Evolutionary conservation across 495 filamentous ascomycete genomes (phyloP).

Genomic region (Podospora appendiculata): DNA sequence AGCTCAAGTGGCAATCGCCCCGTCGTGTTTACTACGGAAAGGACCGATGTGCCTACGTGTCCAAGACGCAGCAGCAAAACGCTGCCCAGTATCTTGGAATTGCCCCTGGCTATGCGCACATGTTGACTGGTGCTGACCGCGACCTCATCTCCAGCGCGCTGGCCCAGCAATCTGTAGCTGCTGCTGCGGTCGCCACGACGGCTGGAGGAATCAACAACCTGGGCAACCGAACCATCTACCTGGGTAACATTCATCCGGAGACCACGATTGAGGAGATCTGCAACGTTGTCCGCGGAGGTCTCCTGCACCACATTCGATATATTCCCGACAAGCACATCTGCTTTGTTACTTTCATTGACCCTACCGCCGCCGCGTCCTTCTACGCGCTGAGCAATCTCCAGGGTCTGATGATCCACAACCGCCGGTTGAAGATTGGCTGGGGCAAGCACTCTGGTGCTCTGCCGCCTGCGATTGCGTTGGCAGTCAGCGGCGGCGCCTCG

Average conservation of each 20-base stretch:
- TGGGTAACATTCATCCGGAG: constrained; percentile 98
- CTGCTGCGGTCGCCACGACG: constrained; percentile 91
- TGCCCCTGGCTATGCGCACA: constrained; percentile 93
- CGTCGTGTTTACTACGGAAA: constrained; percentile 97
- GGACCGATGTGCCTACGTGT: constrained; percentile 96
- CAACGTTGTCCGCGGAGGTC: constrained; percentile 88
- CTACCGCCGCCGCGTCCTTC: constrained; percentile 94
- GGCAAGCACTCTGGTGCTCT: constrained; percentile 98
- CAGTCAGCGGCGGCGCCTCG: constrained; percentile 91
- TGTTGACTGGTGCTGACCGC: constrained; percentile 89
- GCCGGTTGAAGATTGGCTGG: constrained; percentile 96
- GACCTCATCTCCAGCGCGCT: constrained; percentile 93
- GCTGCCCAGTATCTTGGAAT: constrained; percentile 97
- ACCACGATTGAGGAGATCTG: constrained; percentile 98
- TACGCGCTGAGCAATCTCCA: constrained; percentile 96
- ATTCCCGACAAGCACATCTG: constrained; percentile 99
- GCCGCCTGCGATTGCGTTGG: constrained; percentile 90
- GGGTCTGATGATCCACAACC: constrained; percentile 98
- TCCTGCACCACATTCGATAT: constrained; percentile 96
- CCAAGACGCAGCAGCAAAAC: constrained; percentile 99
- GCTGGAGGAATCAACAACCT: constrained; percentile 96
- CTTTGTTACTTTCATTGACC: constrained; percentile 99
- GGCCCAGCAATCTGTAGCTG: constrained; percentile 94
- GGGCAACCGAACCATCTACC: constrained; percentile 94
- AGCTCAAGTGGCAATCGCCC: constrained; percentile 92